Base-by-base conservation (phyloP, 2,329 filamentous ascomycete species). In the Fusarium odoratissimum region DNA sequence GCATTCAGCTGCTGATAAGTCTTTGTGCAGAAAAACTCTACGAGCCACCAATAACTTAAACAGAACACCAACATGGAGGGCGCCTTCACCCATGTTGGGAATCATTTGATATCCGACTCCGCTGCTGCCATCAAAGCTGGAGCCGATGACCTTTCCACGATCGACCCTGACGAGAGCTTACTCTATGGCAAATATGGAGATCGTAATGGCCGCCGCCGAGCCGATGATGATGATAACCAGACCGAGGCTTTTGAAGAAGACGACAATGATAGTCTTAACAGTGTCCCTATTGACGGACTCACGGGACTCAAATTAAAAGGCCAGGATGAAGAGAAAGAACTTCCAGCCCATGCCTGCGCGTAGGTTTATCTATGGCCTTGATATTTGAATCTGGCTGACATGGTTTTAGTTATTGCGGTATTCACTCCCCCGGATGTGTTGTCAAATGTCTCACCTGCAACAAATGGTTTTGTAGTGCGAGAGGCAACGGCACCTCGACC, bases 391-490 rank as follows among this genome's bases (percentile, higher is more conserved):
- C 25, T 48, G 54, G 44, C 80, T 79, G 77, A 81, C 72, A 65
- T 69, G 48, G 59, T 60, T 58, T 69, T 80, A 96, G 94, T 42
- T 98, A 98, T 83, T 99, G 96, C 81, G 96, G 96, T 67, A 99
- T 99, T 73, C 96, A 99, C 85, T 97, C 97, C 65, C 92, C 96
- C 5, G 92, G 93, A 80, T 96, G 93, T 74, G 97, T 99, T 64
- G 96, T 99, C 77, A 98, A 98, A 84, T 99, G 96, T 80, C 88
- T 99, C 69, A 89, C 92, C 68, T 99, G 96, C 86, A 95, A 90
- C 86, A 99, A 98, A 82, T 99, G 96, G 96, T 99, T 99, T 82
- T 99, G 96, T 84, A 98, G 95, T 83, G 95, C 95, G 67, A 93
- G 95, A 78, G 95, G 96, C 75, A 99, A 98, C 83, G 95, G 95